A percentile compares a stretch with the other conserved stretches of the same genome.
Conservation (phyloP, 2,329 filamentous ascomycete species). For the Sporothrix globosa region DNA sequence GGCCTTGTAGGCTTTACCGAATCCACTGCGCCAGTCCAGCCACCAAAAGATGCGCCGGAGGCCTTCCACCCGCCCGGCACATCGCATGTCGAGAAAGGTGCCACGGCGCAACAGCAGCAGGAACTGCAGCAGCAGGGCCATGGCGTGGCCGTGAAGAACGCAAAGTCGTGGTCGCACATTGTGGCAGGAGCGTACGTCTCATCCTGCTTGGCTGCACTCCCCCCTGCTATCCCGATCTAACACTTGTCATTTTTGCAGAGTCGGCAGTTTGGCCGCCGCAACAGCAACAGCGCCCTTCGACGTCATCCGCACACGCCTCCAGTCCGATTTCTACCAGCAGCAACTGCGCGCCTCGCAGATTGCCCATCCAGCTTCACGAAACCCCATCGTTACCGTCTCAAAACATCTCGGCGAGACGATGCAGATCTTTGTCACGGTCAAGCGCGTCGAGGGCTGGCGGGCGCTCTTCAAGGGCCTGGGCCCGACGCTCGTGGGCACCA, state of each 20-base stretch:
- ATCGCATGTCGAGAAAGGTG: not conserved
- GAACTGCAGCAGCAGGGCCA: not conserved
- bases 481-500: constrained; percentile 85
- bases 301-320: constrained; percentile 88
- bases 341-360: constrained; percentile 71
- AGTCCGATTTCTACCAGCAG: constrained; percentile 91
- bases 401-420: constrained; percentile 84
- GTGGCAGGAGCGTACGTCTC: constrained; percentile 80
- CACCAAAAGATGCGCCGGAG: constrained; percentile 4
- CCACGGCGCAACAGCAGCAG: not conserved
- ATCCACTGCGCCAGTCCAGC: constrained; percentile 1
- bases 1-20: constrained; percentile 31
- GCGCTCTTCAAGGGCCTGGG: constrained; percentile 93
- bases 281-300: constrained; percentile 93
- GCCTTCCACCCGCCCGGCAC: not conserved
- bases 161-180: constrained; percentile 89
- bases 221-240: not conserved
- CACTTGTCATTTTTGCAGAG: constrained; percentile 50
- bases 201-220: not conserved
- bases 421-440: constrained; percentile 80
- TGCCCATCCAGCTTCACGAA: constrained; percentile 55
- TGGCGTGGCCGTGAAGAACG: constrained; percentile 45
- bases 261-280: constrained; percentile 88
- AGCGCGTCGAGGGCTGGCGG: constrained; percentile 78
- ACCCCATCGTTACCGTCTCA: constrained; percentile 65